Base-by-base conservation (phyloP, 169 alveolate genomes). In the Fabrea salina region DNA sequence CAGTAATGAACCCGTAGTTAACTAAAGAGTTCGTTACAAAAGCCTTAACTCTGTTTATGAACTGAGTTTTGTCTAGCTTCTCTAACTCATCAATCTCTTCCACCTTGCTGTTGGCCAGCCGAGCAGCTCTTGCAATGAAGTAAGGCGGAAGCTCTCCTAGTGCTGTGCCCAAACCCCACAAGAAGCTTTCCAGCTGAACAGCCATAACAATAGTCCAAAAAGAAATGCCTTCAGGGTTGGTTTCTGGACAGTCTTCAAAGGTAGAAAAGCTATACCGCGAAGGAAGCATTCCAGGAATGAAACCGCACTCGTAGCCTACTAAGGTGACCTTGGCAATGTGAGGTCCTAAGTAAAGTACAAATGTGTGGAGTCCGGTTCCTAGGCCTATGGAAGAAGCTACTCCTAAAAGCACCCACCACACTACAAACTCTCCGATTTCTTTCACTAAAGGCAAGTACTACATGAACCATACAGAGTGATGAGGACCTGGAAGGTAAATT, bases 101-200 rank as follows among this genome's bases (percentile, higher is more conserved):
- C 32, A 79, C 70, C 35, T 85, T 85, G 61, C 77, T 58, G 37
- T 89, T 89, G 7, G 95, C 91, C 19, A 71, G 39, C 37, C 91
- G 54, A 22, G 97, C 97, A 22, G 98, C 98, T 78, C 89, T 91
- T 0, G 99, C 96, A 19, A 97, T 96, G 50, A 96, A 95, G 76
- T 96, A 96, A n/a, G 99, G 99, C 32, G 99, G 99, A 37, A 96
- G 85, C 84, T 96, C 99, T 3, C 99, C 99, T 13, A 96, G 72
- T 13, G 98, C 99, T 3, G 99, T 95, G 33, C 99, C 99, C 8
- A 93, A 70, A n/a, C 99, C 99, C 98, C 98, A 96, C 51, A 96
- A 80, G 51, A 95, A 82, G 33, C 96, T 92, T 80, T 91, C 95
- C 5, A 90, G 75, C 22, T 82, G 67, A 8, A 90, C 91, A n/a